A percentile compares a stretch with the other conserved stretches of the same genome.
Evolutionary conservation across 2,329 filamentous ascomycete genomes (phyloP).

Genomic region (Cladosporium sphaerospermum): DNA sequence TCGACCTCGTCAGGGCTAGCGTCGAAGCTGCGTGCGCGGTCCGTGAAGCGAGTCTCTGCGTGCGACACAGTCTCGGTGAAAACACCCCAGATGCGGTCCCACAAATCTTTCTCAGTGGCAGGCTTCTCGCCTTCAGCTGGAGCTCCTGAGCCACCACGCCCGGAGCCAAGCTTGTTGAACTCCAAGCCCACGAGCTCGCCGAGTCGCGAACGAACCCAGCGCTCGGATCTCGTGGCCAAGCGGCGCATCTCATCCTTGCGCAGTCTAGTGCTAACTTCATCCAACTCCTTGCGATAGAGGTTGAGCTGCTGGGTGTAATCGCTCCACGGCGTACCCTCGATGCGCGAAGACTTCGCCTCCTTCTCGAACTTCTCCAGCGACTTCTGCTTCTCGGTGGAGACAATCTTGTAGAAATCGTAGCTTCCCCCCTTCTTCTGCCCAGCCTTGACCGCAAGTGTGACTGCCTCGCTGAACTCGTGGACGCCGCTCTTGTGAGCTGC

Average conservation of each 20-base stretch:
- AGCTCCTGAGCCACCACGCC: conserved; percentile 73
- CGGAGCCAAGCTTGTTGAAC: conserved; percentile 92
- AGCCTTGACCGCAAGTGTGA: conserved; percentile 77
- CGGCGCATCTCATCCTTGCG: conserved; percentile 95
- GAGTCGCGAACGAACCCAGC: conserved; percentile 85
- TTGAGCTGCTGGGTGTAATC: conserved; percentile 74
- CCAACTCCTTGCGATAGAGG: conserved; percentile 83
- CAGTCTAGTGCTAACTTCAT: conserved; percentile 76
- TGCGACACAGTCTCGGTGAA: conserved; percentile 79
- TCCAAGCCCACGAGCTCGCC: conserved; percentile 84
- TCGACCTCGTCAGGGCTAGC: conserved; percentile 87
- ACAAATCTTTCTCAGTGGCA: conserved; percentile 72
- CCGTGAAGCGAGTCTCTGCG: conserved; percentile 77
- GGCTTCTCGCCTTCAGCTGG: conserved; percentile 72
- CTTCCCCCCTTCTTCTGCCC: conserved; percentile 85
- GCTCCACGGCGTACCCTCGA: conserved; percentile 80
- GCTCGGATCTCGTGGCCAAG: conserved; percentile 81
- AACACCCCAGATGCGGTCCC: conserved; percentile 89
- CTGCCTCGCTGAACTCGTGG: conserved; percentile 75
- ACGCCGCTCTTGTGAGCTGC: conserved; percentile 88
- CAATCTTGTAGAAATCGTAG: conserved; percentile 95
- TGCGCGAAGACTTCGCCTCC: conserved; percentile 66
- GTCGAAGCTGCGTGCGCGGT: conserved; percentile 87
- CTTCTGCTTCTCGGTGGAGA: conserved; percentile 71
- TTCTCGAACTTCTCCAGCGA: conserved; percentile 68